Conservation (phyloP, 2,329 filamentous ascomycete species). For the Emergomyces pasteurianus region DNA sequence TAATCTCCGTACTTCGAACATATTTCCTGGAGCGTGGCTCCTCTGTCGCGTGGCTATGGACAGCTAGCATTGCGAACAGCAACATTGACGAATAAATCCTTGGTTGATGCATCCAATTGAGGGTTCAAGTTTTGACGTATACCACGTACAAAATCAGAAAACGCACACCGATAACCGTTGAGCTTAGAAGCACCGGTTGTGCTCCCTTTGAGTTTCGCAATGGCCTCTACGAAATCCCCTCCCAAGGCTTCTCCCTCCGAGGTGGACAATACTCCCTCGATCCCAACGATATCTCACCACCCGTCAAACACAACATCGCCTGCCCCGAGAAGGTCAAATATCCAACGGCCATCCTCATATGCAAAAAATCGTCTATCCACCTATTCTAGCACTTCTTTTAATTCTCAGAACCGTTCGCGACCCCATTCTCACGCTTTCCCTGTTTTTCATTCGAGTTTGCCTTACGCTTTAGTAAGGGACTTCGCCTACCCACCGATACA, state of each 20-base stretch:
- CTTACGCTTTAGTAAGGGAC: constrained; percentile 86
- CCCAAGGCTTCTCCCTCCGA: constrained; percentile 20
- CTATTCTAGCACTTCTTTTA: constrained; percentile 59
- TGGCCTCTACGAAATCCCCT: constrained; percentile 27
- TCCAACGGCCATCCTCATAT: constrained; percentile 61
- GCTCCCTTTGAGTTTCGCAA: constrained; percentile 5
- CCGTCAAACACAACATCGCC: constrained; percentile 42
- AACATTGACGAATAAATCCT: background rate
- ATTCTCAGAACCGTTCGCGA: constrained; percentile 51
- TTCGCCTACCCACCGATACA: constrained; percentile 80
- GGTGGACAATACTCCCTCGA: constrained; percentile 18
- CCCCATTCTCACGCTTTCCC: constrained; percentile 74
- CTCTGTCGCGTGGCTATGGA: background rate
- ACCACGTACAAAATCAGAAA: background rate
- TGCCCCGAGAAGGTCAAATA: constrained; percentile 45
- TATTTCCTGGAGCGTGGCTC: background rate
- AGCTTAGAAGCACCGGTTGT: background rate
- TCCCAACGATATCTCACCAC: constrained; percentile 18
- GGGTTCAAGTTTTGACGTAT: background rate
- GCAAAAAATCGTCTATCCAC: constrained; percentile 73
- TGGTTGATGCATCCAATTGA: background rate
- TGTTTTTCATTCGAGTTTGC: constrained; percentile 69
- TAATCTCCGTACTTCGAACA: background rate
- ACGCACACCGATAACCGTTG: background rate
- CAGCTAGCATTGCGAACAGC: background rate